Evolutionary conservation across 176 grass and related monocot species (phyloP), one percentile per base, ranked within the genome.

Genomic region (Zoysia japonica): DNA sequence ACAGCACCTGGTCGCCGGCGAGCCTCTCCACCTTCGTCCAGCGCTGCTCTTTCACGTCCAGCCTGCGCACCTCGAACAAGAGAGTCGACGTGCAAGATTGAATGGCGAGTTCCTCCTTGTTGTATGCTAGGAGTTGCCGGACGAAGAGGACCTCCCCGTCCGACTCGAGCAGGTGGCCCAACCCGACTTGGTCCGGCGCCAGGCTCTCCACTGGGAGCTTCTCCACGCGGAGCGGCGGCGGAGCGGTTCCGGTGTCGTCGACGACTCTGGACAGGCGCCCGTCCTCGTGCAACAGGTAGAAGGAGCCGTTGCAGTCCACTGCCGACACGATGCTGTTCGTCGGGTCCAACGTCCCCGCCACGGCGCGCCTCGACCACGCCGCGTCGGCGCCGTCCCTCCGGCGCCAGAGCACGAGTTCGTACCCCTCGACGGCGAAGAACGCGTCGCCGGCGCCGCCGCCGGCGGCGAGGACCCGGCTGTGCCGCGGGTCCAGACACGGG

Each of bases 111-210:
- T 8, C 11, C 41, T 0, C 11, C 15, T 77, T 13, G 20, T 10
- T 39, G 74, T 0, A 17, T 11, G 12, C 47, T 3, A 78, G 0
- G 0, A 78, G 61, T 12, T 16, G 76, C 15, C 36, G 47, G 47
- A 78, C 76, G 61, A 78, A 66, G 47, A 78, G 76, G 9, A 78
- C 76, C 36, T 78, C 76, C 9, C 76, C 76, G 61, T 52, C 76
- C 36, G 16, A n/a, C 47, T 19, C 76, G 47, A 78, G 0, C 14
- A 78, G 47, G 9, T 64, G 61, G 5, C 61, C 47, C 9, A 35
- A 2, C 28, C 5, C 67, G 3, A 69, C 11, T 48, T 38, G 70
- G 0, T 53, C 61, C 1, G 28, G 28, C 28, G 17, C 11, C 47
- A 42, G 47, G 15, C 61, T 66, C 36, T 15, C 35, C 61, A 66